Conservation (phyloP, 257 asterid genomes). For the Primulina tabacum region DNA sequence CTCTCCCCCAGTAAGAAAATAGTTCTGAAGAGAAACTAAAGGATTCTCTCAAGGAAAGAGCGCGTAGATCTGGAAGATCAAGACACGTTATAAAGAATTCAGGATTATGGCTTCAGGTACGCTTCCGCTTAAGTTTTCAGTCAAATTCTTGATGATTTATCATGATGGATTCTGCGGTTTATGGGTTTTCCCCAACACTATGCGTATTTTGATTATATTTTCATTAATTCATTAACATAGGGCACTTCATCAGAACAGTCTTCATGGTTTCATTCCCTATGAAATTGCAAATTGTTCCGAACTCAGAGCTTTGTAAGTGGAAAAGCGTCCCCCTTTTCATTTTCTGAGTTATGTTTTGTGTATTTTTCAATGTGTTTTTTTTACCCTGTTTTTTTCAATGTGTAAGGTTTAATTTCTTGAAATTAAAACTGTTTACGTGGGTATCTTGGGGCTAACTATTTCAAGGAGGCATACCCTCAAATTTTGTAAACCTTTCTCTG, state of each 20-base stretch:
- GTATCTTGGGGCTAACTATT: constrained; percentile 76
- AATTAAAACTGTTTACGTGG: constrained; percentile 28
- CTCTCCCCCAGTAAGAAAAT: too few species aligned
- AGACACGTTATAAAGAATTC: too few species aligned
- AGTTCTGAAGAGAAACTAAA: too few species aligned
- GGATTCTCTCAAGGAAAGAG: too few species aligned
- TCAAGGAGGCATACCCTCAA: constrained; percentile 92
- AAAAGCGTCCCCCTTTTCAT: not conserved
- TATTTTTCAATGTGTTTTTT: not conserved
- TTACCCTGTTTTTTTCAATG: not conserved
- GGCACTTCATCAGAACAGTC: constrained; percentile 92
- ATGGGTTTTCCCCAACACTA: too few species aligned
- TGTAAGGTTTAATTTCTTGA: not conserved
- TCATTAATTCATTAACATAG: constrained; percentile 32
- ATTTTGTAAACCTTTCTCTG: constrained; percentile 74
- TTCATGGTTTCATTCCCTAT: constrained; percentile 75
- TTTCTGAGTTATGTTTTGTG: not conserved
- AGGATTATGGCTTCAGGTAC: too few species aligned
- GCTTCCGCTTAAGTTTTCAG: too few species aligned
- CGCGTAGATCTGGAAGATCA: too few species aligned
- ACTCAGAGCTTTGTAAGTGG: constrained; percentile 85
- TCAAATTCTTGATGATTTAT: too few species aligned
- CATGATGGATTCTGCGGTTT: too few species aligned
- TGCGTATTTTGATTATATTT: constrained; percentile 15
- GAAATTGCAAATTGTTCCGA: constrained; percentile 73